phyloP scores from a whole-genome alignment of 1,139 yeast genomes.

The Pneumocystis oryctolagi region DNA sequence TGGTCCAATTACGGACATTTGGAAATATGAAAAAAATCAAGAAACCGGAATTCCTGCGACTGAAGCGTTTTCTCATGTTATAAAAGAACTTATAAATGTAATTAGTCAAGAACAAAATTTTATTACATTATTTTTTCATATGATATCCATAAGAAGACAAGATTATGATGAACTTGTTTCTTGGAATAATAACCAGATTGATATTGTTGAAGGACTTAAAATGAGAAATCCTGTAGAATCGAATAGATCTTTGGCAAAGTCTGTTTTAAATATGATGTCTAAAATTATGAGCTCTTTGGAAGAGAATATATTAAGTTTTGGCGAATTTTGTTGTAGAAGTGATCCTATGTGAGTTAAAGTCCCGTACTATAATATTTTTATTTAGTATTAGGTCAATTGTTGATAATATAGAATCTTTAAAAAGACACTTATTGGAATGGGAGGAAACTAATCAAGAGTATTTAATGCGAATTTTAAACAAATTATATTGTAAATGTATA shows the following conservation, averaged over 20 bases:
- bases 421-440: constrained; percentile 25
- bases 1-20: constrained; percentile 21
- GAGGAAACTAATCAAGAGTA: constrained; percentile 54
- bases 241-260: constrained; percentile 42
- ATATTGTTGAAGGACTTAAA: constrained; percentile 19
- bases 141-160: constrained; percentile 35
- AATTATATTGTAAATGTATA: constrained; percentile 38
- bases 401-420: constrained; percentile 30
- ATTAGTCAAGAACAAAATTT: constrained; percentile 53
- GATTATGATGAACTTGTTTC: constrained; percentile 38
- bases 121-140: constrained; percentile 49
- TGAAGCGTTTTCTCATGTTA: constrained; percentile 15
- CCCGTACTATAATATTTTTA: background rate
- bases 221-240: constrained; percentile 28
- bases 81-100: constrained; percentile 27
- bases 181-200: constrained; percentile 24
- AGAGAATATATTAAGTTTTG: constrained; percentile 29
- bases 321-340: constrained; percentile 24
- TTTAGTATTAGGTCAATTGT: constrained; percentile 16
- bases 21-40: constrained; percentile 10
- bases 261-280: constrained; percentile 37
- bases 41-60: constrained; percentile 8
- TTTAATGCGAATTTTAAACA: constrained; percentile 38
- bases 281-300: constrained; percentile 42
- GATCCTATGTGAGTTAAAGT: constrained; percentile 28